Evolutionary conservation across 441 rosid genomes (phyloP).

Genomic region (Jatropha multifida): DNA sequence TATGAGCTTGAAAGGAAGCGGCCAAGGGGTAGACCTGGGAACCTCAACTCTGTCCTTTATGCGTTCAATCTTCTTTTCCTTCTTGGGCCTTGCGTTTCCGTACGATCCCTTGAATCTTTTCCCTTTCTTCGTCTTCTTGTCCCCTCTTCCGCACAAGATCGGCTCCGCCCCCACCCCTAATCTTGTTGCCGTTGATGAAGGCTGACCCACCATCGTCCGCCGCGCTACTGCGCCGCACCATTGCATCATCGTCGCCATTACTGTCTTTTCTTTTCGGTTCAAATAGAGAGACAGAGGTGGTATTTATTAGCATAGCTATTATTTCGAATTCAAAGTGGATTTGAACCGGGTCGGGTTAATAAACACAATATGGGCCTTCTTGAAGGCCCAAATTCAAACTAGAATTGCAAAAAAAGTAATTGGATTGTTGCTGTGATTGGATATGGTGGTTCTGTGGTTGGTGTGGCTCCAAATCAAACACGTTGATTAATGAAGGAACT

Average conservation of each 20-base stretch:
- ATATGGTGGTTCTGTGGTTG: slow-evolving; percentile 16
- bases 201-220: slow-evolving; percentile 39
- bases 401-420: neutral
- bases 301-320: neutral
- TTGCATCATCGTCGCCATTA: slow-evolving; percentile 62
- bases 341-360: neutral
- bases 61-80: slow-evolving; percentile 86
- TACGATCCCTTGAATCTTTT: slow-evolving; percentile 88
- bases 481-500: slow-evolving; percentile 18
- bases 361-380: neutral
- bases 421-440: slow-evolving; percentile 10
- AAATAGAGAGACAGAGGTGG: neutral
- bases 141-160: slow-evolving; percentile 83
- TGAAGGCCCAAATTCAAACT: slow-evolving; percentile 10
- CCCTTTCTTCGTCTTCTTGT: slow-evolving; percentile 90
- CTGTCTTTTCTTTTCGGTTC: neutral
- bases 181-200: slow-evolving; percentile 22
- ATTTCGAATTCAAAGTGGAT: no score
- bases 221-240: slow-evolving; percentile 65
- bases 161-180: slow-evolving; percentile 36
- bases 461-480: slow-evolving; percentile 51
- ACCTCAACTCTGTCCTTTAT: slow-evolving; percentile 86
- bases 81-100: slow-evolving; percentile 86
- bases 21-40: slow-evolving; percentile 98
- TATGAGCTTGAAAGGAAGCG: slow-evolving; percentile 96